Conservation (phyloP, 306 rosid genomes). For the Vachellia collinsii region DNA sequence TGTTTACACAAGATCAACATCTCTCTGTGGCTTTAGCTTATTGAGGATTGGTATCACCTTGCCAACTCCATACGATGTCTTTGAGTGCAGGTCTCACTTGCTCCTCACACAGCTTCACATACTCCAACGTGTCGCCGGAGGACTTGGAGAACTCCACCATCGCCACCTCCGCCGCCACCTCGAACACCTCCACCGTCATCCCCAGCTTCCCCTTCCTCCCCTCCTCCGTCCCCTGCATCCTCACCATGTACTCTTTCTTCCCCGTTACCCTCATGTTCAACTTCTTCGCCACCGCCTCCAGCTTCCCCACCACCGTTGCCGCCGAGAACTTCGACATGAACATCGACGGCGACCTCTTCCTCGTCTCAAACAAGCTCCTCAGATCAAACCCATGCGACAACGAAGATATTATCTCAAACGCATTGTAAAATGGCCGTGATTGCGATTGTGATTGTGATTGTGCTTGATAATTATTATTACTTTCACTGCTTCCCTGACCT, state of each 20-base stretch:
- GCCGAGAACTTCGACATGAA: slow-evolving; percentile 72
- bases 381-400: slow-evolving; percentile 75
- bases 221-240: slow-evolving; percentile 54
- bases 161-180: slow-evolving; percentile 78
- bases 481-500: neutral
- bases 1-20: neutral
- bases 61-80: slow-evolving; percentile 93
- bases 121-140: slow-evolving; percentile 72
- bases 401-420: slow-evolving; percentile 78
- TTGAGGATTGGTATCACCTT: slow-evolving; percentile 49
- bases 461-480: no score
- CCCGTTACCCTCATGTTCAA: slow-evolving; percentile 51
- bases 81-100: slow-evolving; percentile 72
- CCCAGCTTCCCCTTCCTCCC: slow-evolving; percentile 81
- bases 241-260: slow-evolving; percentile 61
- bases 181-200: slow-evolving; percentile 68
- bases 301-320: slow-evolving; percentile 51
- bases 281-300: slow-evolving; percentile 51
- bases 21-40: neutral
- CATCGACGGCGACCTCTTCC: slow-evolving; percentile 62
- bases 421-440: slow-evolving; percentile 73
- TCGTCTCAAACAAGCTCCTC: slow-evolving; percentile 70
- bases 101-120: slow-evolving; percentile 67
- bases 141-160: slow-evolving; percentile 68
- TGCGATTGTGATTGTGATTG: neutral